A percentile compares a stretch with the other conserved stretches of the same genome.
Evolutionary conservation across 257 asterid species (phyloP).

Genomic region (Echites panduratus): DNA sequence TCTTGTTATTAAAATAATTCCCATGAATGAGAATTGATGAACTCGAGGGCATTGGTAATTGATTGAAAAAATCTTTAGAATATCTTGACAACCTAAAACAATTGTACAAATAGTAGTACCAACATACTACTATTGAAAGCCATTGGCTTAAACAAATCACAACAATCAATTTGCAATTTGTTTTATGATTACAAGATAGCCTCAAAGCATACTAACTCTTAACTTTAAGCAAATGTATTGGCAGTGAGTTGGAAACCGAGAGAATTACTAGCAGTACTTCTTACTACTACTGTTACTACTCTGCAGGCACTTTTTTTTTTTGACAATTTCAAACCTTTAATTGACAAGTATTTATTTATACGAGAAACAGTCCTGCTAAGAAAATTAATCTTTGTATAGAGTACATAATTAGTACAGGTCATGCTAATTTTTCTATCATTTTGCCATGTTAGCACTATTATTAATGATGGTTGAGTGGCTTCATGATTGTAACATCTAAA

Average conservation of each 20-base stretch:
- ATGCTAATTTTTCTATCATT: neutral
- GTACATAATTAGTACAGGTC: slow-evolving; percentile 17
- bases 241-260: slow-evolving; percentile 6
- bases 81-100: slow-evolving; percentile 3
- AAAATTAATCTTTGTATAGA: no score
- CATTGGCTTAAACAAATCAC: neutral
- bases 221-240: neutral
- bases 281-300: no score
- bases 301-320: neutral
- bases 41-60: slow-evolving; percentile 2
- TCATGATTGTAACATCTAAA: slow-evolving; percentile 3
- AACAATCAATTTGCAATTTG: neutral
- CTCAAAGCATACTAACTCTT: neutral
- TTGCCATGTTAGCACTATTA: slow-evolving; percentile 7
- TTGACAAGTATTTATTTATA: neutral
- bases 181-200: neutral
- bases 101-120: neutral
- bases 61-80: neutral
- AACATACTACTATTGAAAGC: neutral
- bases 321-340: neutral
- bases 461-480: slow-evolving; percentile 10
- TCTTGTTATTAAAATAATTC: no score
- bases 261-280: no score
- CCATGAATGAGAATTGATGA: neutral
- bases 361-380: neutral